Evolutionary conservation across 495 filamentous ascomycete genomes (phyloP).

Genomic region (Podospora anserina): DNA sequence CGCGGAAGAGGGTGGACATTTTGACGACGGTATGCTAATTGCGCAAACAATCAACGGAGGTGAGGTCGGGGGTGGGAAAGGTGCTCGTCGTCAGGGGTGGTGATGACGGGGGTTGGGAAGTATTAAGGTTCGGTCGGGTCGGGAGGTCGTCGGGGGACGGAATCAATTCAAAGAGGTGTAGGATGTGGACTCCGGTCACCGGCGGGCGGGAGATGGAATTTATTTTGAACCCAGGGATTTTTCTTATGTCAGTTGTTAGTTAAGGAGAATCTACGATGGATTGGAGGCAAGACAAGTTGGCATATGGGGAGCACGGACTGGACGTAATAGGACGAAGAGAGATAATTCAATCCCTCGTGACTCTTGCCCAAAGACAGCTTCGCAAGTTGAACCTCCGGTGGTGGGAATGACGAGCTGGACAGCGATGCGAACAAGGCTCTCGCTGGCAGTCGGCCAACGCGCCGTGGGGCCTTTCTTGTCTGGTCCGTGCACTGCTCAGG

Average conservation of each 20-base stretch:
- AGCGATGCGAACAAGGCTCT: constrained; percentile 1
- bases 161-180: not conserved
- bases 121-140: not conserved
- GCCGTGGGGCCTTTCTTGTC: not conserved
- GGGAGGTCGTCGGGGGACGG: not conserved
- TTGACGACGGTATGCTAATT: not conserved
- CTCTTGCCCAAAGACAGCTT: not conserved
- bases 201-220: not conserved
- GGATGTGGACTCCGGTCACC: constrained; percentile 6
- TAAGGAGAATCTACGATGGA: not conserved
- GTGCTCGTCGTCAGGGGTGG: not conserved
- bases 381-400: constrained; percentile 7
- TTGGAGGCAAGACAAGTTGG: not conserved
- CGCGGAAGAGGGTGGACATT: constrained; percentile 47
- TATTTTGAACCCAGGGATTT: not conserved
- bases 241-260: not conserved
- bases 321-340: not conserved
- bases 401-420: constrained; percentile 1
- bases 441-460: constrained; percentile 2
- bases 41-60: constrained; percentile 8
- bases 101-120: constrained; percentile 4
- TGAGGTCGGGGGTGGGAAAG: constrained; percentile 9
- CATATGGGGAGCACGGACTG: not conserved
- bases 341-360: not conserved
- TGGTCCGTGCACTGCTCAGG: not conserved